These are phyloP conservation scores for Pythium coloratum DNA, from an alignment of 352 stramenopile genomes.

Conservation along the genomic window DNA sequence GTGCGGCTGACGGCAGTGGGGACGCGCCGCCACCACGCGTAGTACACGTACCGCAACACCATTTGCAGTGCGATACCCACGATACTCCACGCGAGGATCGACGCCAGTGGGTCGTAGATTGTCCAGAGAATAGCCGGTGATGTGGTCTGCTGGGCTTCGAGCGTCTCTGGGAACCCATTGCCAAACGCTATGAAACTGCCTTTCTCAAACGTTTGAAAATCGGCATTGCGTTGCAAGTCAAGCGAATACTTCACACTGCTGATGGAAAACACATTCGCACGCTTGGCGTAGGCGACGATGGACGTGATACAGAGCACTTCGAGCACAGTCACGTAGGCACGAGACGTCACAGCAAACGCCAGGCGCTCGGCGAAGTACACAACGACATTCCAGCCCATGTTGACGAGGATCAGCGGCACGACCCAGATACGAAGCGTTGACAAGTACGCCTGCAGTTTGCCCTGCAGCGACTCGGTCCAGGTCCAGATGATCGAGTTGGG, in stretches of 20 bases:
- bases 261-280: slow-evolving; percentile 8
- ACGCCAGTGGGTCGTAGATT: slow-evolving; percentile 6
- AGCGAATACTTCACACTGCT: slow-evolving; percentile 8
- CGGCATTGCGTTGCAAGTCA: slow-evolving; percentile 8
- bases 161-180: slow-evolving; percentile 6
- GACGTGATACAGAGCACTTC: neutral
- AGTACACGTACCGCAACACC: neutral
- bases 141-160: slow-evolving; percentile 2
- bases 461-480: slow-evolving; percentile 8
- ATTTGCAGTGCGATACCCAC: neutral
- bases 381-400: slow-evolving; percentile 9
- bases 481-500: slow-evolving; percentile 17
- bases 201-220: slow-evolving; percentile 4
- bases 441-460: slow-evolving; percentile 19
- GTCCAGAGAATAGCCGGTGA: neutral
- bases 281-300: slow-evolving; percentile 8
- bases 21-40: neutral
- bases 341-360: neutral
- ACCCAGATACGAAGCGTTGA: slow-evolving; percentile 20
- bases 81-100: slow-evolving; percentile 12
- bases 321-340: neutral
- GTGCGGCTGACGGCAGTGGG: neutral
- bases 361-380: slow-evolving; percentile 7
- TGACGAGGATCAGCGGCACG: slow-evolving; percentile 8
- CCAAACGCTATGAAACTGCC: slow-evolving; percentile 6